phyloP scores from a whole-genome alignment of 306 rosid species.

The Aeschynomene evenia region DNA sequence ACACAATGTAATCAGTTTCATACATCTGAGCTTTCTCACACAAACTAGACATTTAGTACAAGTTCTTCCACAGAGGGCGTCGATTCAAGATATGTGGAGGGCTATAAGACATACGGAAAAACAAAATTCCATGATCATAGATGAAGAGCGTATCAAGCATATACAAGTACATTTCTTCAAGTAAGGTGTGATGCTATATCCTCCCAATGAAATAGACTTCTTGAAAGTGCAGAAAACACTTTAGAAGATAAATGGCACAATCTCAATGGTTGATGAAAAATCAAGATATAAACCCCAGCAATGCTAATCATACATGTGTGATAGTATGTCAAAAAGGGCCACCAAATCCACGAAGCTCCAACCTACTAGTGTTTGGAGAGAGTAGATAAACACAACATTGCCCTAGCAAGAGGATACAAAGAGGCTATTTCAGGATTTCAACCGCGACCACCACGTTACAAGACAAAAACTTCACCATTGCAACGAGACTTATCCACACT shows the following conservation, averaged over 20 bases:
- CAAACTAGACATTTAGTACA: background rate
- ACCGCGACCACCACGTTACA: too few relatives aligned
- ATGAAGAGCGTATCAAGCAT: constrained; percentile 12
- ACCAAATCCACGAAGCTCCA: too few relatives aligned
- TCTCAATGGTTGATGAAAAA: background rate
- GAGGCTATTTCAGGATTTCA: too few relatives aligned
- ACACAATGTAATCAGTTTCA: constrained; percentile 13
- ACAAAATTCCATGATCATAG: background rate
- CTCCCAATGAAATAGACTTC: background rate
- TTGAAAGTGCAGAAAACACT: background rate
- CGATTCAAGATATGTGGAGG: background rate
- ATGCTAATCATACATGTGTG: background rate
- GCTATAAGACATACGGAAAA: background rate
- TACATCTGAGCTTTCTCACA: background rate
- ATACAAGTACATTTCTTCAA: background rate
- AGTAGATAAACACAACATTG: too few relatives aligned
- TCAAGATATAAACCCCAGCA: background rate
- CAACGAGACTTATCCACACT: too few relatives aligned
- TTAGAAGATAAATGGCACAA: background rate
- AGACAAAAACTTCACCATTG: too few relatives aligned
- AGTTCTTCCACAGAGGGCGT: background rate
- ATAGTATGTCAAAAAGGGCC: background rate
- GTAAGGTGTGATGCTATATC: background rate
- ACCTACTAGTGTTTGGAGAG: too few relatives aligned
- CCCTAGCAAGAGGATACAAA: too few relatives aligned